A percentile compares a stretch with the other conserved stretches of the same genome.
These are phyloP conservation scores for Aspergillus flavus DNA, from an alignment of 2,329 filamentous ascomycete genomes.

Conservation along the genomic window DNA sequence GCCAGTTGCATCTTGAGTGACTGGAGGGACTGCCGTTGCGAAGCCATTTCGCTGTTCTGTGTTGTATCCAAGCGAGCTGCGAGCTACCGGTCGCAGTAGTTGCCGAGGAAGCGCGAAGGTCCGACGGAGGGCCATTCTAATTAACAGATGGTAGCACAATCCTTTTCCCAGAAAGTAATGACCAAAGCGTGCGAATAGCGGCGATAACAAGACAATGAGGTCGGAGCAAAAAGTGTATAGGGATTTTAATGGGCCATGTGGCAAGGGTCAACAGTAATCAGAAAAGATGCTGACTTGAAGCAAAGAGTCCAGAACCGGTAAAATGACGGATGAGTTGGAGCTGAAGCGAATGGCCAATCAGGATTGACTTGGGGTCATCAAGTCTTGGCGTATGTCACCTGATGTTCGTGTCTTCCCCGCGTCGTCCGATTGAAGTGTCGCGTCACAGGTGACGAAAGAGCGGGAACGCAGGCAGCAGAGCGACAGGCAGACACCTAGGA, in stretches of 20 bases:
- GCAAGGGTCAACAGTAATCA: background rate
- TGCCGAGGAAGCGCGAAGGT: constrained; percentile 36
- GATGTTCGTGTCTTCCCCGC: constrained; percentile 37
- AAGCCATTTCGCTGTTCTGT: constrained; percentile 36
- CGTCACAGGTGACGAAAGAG: constrained; percentile 22
- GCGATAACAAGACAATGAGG: background rate
- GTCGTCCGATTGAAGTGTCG: constrained; percentile 22
- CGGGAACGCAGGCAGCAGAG: constrained; percentile 25
- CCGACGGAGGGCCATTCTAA: constrained; percentile 45
- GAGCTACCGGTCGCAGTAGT: constrained; percentile 29
- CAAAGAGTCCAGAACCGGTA: constrained; percentile 14
- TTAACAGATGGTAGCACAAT: background rate
- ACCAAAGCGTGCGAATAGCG: background rate
- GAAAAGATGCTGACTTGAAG: background rate
- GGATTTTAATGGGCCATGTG: background rate
- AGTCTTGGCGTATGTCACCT: constrained; percentile 30
- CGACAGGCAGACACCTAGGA: constrained; percentile 13
- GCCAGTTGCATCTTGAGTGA: constrained; percentile 73
- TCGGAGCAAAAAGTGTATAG: background rate
- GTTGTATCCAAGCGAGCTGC: constrained; percentile 24
- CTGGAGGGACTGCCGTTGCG: constrained; percentile 71
- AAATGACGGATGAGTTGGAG: constrained; percentile 17
- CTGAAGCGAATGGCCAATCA: constrained; percentile 31
- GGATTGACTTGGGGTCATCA: constrained; percentile 29
- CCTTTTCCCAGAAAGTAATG: background rate